These are phyloP conservation scores for Botrytis medusae DNA, from an alignment of 2,329 filamentous ascomycete genomes.

Conservation along the genomic window DNA sequence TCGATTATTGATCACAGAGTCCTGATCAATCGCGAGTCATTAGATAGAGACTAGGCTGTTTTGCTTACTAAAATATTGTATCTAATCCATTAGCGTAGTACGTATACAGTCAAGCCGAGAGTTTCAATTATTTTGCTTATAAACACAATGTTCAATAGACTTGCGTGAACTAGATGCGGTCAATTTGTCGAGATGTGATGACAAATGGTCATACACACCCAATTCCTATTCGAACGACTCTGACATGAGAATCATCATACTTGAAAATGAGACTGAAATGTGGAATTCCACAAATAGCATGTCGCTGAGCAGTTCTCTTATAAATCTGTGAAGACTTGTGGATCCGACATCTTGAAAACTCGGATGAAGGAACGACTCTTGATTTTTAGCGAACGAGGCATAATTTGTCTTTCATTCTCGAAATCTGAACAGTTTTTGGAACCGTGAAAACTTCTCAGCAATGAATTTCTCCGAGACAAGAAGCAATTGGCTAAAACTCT, in stretches of 20 bases:
- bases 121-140: neutral
- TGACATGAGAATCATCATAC: neutral
- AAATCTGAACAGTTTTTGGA: neutral
- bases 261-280: neutral
- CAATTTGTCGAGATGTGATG: neutral
- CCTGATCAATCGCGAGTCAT: neutral
- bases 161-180: neutral
- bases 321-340: neutral
- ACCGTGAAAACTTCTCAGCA: neutral
- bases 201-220: neutral
- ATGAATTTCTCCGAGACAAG: neutral
- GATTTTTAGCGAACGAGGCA: fast-evolving
- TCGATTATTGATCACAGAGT: neutral
- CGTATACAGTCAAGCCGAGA: neutral
- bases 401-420: neutral
- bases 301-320: neutral
- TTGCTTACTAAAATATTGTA: neutral
- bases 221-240: neutral
- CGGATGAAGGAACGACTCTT: fast-evolving
- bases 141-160: neutral
- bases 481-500: neutral
- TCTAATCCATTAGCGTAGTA: no score
- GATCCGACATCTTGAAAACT: neutral
- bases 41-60: neutral
- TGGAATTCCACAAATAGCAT: neutral